These are phyloP conservation scores for Leccinellum luteum DNA, from an alignment of 768 basidiomycete genomes.

Conservation along the genomic window DNA sequence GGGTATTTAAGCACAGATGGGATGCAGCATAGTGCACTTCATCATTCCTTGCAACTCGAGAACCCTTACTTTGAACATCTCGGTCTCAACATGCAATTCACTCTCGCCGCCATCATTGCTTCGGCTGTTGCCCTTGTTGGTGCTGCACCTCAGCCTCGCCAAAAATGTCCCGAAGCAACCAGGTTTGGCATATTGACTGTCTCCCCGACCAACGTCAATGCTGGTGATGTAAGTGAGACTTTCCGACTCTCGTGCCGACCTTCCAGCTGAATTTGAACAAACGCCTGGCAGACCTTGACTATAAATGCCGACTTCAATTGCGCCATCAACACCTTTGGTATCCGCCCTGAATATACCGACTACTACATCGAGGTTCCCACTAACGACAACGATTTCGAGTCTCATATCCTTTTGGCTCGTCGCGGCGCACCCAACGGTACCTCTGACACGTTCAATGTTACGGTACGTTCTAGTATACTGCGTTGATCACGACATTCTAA, in stretches of 20 bases:
- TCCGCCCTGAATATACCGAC: slow-evolving; percentile 27
- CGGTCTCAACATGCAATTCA: background rate
- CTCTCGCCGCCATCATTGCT: slow-evolving; percentile 11
- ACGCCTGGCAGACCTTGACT: slow-evolving; percentile 16
- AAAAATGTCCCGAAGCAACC: slow-evolving; percentile 20
- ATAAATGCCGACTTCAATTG: slow-evolving; percentile 26
- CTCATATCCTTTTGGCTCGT: slow-evolving; percentile 26
- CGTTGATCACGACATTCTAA: background rate
- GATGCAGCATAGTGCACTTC: background rate
- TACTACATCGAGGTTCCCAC: slow-evolving; percentile 34
- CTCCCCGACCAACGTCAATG: slow-evolving; percentile 19
- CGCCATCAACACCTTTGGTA: slow-evolving; percentile 18
- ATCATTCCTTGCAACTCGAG: background rate
- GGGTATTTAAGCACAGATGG: slow-evolving; percentile 13
- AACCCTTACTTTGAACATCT: background rate
- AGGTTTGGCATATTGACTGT: slow-evolving; percentile 18
- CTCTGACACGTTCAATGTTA: background rate
- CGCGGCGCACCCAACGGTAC: background rate
- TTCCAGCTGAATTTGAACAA: slow-evolving; percentile 2
- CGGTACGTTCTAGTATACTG: background rate
- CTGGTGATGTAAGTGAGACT: slow-evolving; percentile 24
- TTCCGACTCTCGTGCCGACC: background rate
- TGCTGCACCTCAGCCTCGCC: slow-evolving; percentile 21
- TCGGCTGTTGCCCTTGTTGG: slow-evolving; percentile 13
- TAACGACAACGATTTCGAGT: slow-evolving; percentile 31